Evolutionary conservation across 331 rosid genomes (phyloP).

Genomic region (Malus hybrid): DNA sequence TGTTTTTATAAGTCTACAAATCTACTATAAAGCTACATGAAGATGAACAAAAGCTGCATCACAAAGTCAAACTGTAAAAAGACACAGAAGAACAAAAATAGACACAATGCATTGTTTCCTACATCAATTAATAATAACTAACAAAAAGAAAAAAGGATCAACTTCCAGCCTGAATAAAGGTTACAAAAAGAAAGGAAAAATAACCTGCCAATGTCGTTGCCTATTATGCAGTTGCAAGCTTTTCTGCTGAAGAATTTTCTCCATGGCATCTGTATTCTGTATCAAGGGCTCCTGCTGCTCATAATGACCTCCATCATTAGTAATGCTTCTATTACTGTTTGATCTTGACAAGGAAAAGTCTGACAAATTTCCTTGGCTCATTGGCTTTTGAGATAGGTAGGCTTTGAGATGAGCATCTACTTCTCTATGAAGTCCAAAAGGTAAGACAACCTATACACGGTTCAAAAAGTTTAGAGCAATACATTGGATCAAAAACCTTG

Average conservation of each 20-base stretch:
- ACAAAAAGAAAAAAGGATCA: neutral
- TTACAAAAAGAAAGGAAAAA: slow-evolving; percentile 18
- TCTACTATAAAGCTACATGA: neutral
- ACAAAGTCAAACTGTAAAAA: neutral
- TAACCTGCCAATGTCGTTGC: slow-evolving; percentile 85
- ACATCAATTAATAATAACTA: neutral
- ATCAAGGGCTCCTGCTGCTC: slow-evolving; percentile 48
- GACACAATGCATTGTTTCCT: neutral
- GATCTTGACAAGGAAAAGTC: slow-evolving; percentile 31
- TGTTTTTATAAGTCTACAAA: too few relatives aligned
- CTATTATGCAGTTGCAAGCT: slow-evolving; percentile 58
- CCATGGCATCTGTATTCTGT: slow-evolving; percentile 42
- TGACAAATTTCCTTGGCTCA: slow-evolving; percentile 23
- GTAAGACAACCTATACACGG: slow-evolving; percentile 59
- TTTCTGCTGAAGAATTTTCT: slow-evolving; percentile 53
- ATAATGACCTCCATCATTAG: slow-evolving; percentile 25
- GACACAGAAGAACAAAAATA: neutral
- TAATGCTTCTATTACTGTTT: slow-evolving; percentile 28
- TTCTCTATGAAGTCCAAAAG: slow-evolving; percentile 62
- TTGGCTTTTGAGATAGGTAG: slow-evolving; percentile 55
- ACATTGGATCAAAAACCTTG: neutral
- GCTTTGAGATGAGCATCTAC: slow-evolving; percentile 62
- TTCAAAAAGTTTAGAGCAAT: slow-evolving; percentile 11
- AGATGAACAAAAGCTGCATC: neutral
- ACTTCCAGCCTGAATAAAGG: neutral